phyloP scores from a whole-genome alignment of 352 stramenopile species.

The Globisporangium mamillatum region DNA sequence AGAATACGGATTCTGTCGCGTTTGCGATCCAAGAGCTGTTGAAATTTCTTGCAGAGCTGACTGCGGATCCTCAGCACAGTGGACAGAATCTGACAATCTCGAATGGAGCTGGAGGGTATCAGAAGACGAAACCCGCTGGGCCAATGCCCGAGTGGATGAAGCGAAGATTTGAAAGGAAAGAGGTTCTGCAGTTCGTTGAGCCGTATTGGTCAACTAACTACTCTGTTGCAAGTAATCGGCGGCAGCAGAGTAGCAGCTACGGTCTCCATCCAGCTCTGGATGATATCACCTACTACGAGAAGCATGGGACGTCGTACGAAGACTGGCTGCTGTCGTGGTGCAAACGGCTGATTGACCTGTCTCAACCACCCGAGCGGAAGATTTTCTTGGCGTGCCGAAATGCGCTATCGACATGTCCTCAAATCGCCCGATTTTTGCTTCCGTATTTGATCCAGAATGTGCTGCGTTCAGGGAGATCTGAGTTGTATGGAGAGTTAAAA shows the following conservation, averaged over 20 bases:
- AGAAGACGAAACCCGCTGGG: conserved; percentile 16
- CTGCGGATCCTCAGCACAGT: conserved; percentile 68
- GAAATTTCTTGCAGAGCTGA: conserved; percentile 76
- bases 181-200: conserved; percentile 85
- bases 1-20: conserved; percentile 76
- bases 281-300: conserved; percentile 73
- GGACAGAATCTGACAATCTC: conserved; percentile 34
- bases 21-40: conserved; percentile 87
- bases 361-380: conserved; percentile 78
- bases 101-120: conserved; percentile 2
- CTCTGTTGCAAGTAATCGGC: conserved; percentile 25
- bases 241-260: conserved; percentile 11
- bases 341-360: conserved; percentile 68
- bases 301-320: conserved; percentile 71
- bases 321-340: conserved; percentile 83
- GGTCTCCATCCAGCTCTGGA: conserved; percentile 23
- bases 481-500: conserved; percentile 72
- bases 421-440: conserved; percentile 78
- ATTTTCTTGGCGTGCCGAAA: conserved; percentile 75
- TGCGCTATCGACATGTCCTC: conserved; percentile 57
- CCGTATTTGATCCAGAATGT: conserved; percentile 88
- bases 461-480: conserved; percentile 54
- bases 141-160: conserved; percentile 86
- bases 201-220: conserved; percentile 91
- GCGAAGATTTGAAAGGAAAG: conserved; percentile 75